Evolutionary conservation across 2,329 filamentous ascomycete genomes (phyloP).

Genomic region (Pseudocercospora vitis): DNA sequence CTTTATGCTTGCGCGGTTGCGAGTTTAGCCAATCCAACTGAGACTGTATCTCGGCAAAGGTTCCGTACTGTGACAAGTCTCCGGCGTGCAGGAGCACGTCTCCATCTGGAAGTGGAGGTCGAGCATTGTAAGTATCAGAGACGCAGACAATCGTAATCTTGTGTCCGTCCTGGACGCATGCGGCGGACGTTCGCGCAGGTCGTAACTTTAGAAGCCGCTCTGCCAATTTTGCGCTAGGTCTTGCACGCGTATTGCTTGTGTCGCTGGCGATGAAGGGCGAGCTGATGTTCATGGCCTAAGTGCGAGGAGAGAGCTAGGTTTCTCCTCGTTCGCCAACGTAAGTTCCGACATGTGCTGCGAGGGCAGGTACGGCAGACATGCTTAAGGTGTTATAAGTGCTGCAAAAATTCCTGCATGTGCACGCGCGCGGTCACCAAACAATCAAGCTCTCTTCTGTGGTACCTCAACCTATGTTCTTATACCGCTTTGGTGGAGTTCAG

Average conservation of each 20-base stretch:
- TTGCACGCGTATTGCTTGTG: no score
- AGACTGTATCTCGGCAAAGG: conserved; percentile 22
- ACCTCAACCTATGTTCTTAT: no score
- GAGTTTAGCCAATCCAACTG: conserved; percentile 25
- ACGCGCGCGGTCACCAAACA: no score
- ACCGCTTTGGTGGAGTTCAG: neutral
- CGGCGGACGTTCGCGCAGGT: neutral
- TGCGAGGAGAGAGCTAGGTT: no score
- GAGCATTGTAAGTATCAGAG: conserved; percentile 34
- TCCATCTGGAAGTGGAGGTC: conserved; percentile 20
- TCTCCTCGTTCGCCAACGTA: no score
- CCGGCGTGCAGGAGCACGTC: conserved; percentile 32
- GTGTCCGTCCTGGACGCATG: neutral
- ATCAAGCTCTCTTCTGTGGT: no score
- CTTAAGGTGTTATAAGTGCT: no score
- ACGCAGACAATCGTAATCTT: conserved; percentile 23
- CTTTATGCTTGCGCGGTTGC: conserved; percentile 26
- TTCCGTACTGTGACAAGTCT: conserved; percentile 26
- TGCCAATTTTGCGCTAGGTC: neutral
- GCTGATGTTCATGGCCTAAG: neutral
- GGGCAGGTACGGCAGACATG: no score
- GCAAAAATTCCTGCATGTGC: no score
- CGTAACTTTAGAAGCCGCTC: neutral
- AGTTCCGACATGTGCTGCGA: no score
- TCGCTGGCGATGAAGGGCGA: neutral